A percentile compares a stretch with the other conserved stretches of the same genome.
Evolutionary conservation across 1,139 yeast species (phyloP).

Genomic region (Saccharomyces pastorianus): DNA sequence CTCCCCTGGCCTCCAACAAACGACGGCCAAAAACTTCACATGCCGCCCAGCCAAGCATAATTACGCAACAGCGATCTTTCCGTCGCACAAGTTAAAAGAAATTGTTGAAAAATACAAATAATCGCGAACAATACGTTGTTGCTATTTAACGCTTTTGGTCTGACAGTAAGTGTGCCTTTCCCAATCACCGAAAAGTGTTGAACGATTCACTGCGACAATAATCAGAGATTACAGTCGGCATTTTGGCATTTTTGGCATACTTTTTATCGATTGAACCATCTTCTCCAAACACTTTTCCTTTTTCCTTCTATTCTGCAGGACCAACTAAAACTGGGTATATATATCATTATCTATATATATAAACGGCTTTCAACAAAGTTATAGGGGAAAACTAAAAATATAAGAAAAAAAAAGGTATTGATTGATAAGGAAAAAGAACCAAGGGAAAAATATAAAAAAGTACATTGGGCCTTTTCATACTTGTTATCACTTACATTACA

Average conservation of each 20-base stretch:
- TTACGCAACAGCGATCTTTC: conserved; percentile 1
- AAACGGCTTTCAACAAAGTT: not conserved
- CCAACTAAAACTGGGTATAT: not conserved
- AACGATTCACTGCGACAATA: not conserved
- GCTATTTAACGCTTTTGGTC: conserved; percentile 1
- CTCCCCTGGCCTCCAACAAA: not conserved
- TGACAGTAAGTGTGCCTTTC: not conserved
- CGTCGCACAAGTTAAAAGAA: not conserved
- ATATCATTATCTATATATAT: not conserved
- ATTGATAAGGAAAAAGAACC: not conserved
- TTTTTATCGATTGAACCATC: not conserved
- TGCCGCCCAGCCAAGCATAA: conserved; percentile 1
- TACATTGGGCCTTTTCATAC: not conserved
- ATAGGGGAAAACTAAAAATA: not conserved
- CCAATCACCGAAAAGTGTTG: not conserved
- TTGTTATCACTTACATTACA: not conserved
- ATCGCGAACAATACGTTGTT: not conserved
- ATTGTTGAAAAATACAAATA: conserved; percentile 1
- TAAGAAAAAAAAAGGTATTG: not conserved
- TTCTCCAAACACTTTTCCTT: not conserved
- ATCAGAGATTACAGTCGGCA: not conserved
- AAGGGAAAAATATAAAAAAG: not conserved
- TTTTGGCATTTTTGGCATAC: not conserved
- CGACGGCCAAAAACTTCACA: not conserved
- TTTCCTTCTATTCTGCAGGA: not conserved